Conservation (phyloP, 2,329 filamentous ascomycete genomes). For the Colletotrichum cuscutae region DNA sequence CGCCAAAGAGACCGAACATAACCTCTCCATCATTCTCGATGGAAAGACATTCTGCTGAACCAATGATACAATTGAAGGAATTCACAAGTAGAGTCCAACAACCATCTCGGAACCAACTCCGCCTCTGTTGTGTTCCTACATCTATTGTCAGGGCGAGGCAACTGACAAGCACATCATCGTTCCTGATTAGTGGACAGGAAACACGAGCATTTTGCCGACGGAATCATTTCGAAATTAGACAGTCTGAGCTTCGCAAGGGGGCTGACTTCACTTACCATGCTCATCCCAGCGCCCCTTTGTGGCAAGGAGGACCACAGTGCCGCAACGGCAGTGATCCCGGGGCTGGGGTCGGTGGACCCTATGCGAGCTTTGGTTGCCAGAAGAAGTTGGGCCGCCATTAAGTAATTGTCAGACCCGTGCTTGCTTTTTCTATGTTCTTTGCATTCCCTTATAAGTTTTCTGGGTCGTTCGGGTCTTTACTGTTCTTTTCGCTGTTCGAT, state of each 20-base stretch:
- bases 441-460: conserved; percentile 4
- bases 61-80: neutral
- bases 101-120: neutral
- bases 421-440: neutral
- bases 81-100: neutral
- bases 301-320: conserved; percentile 17
- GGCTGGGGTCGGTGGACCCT: conserved; percentile 18
- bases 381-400: conserved; percentile 19
- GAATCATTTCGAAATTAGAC: conserved; percentile 1
- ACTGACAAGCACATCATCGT: neutral
- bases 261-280: conserved; percentile 6
- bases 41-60: neutral
- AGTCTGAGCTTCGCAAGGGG: conserved; percentile 1
- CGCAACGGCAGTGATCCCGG: neutral
- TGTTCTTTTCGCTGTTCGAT: neutral
- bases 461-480: neutral
- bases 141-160: neutral
- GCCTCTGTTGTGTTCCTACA: too few species aligned
- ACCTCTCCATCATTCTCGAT: neutral
- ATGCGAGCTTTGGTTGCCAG: neutral
- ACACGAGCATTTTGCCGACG: neutral
- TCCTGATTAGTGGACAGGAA: neutral
- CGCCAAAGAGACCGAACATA: neutral
- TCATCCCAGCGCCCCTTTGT: neutral
- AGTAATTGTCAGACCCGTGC: conserved; percentile 7